A percentile compares a stretch with the other conserved stretches of the same genome.
Conservation (phyloP, 2,329 filamentous ascomycete species). For the Graphilbum fragrans region DNA sequence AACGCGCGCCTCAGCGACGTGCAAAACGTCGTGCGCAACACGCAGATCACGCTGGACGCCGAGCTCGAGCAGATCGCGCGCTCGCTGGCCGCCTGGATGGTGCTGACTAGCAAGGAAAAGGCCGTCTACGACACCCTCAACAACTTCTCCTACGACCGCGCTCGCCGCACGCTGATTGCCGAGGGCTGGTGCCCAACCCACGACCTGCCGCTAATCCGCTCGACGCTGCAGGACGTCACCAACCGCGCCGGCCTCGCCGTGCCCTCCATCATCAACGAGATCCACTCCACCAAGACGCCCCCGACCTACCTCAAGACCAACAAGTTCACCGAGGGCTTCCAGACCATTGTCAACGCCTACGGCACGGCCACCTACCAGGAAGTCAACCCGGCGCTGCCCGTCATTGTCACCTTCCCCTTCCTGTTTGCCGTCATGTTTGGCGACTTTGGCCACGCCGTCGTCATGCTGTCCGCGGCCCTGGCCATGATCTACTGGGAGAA, state of each 20-base stretch:
- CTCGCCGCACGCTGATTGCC: constrained; percentile 89
- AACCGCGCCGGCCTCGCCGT: constrained; percentile 93
- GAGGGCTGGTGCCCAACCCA: constrained; percentile 97
- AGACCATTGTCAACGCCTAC: constrained; percentile 98
- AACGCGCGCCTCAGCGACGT: constrained; percentile 88
- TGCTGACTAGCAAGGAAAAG: constrained; percentile 96
- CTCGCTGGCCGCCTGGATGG: constrained; percentile 91
- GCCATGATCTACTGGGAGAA: constrained; percentile 98
- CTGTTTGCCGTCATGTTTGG: constrained; percentile 99
- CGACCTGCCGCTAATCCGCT: constrained; percentile 77
- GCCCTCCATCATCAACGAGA: constrained; percentile 96
- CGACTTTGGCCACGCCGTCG: constrained; percentile 84
- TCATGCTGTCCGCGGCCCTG: constrained; percentile 72
- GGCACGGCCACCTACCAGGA: constrained; percentile 96
- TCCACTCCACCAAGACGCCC: constrained; percentile 91
- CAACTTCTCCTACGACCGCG: constrained; percentile 90
- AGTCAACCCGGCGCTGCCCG: constrained; percentile 89
- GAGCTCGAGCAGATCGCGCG: constrained; percentile 90
- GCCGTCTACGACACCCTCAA: constrained; percentile 93
- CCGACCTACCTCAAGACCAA: constrained; percentile 97
- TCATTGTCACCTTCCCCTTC: constrained; percentile 98
- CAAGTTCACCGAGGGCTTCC: constrained; percentile 95
- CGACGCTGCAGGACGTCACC: constrained; percentile 91
- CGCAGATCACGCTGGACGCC: constrained; percentile 83
- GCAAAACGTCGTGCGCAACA: constrained; percentile 85